A percentile compares a stretch with the other conserved stretches of the same genome.
These are phyloP conservation scores for Naganishia randhawae DNA, from an alignment of 768 basidiomycete genomes.

Conservation along the genomic window DNA sequence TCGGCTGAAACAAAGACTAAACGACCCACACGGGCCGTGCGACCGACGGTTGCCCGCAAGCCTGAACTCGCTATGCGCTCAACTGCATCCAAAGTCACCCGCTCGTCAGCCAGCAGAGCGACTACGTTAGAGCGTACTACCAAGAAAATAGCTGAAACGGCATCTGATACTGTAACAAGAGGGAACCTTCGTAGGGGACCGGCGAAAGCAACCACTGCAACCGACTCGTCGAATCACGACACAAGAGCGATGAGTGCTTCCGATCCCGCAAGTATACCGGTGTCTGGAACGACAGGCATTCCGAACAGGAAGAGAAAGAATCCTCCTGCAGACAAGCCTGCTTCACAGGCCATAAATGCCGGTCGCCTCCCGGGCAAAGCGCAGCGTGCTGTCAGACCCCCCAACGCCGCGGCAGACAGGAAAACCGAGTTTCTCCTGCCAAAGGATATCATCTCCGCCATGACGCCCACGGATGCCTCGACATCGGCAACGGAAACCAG, in stretches of 20 bases:
- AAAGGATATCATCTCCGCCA: not conserved
- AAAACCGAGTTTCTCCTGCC: not conserved
- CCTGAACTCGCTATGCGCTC: not conserved
- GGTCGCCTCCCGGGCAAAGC: not conserved
- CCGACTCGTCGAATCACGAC: not conserved
- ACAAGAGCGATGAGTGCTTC: not conserved
- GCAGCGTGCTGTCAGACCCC: not conserved
- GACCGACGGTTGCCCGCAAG: not conserved
- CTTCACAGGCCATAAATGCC: not conserved
- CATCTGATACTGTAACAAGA: not conserved
- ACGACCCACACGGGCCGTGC: not conserved
- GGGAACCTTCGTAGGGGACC: not conserved
- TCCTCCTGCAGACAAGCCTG: not conserved
- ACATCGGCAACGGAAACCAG: too few relatives aligned
- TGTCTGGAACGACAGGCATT: not conserved
- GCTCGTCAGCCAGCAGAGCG: not conserved
- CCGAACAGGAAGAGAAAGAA: not conserved
- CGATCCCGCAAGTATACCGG: not conserved
- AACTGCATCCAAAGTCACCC: not conserved
- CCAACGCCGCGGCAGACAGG: not conserved
- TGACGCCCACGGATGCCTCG: too few relatives aligned
- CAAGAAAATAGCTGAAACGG: not conserved
- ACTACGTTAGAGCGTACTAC: not conserved
- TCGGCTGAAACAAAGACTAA: not conserved
- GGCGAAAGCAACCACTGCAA: not conserved